Percentiles rank a stretch among this genome's conserved stretches.
phyloP scores from a whole-genome alignment of 129 eudicot species.

The Apium graveolens region DNA sequence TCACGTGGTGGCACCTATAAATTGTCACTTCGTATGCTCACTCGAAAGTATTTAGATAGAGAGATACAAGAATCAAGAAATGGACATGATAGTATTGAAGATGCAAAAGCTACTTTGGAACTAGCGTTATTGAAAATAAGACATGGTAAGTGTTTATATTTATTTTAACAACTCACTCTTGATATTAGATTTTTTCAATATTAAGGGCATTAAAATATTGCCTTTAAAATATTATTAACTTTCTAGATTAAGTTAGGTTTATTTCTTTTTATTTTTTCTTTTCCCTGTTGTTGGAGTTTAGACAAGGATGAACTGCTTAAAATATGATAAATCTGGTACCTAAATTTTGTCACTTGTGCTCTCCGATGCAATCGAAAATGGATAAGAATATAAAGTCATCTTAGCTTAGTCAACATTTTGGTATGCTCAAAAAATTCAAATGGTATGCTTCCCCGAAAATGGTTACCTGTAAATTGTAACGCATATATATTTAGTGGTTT shows the following conservation, averaged over 20 bases:
- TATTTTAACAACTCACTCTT: not conserved
- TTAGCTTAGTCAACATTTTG: not conserved
- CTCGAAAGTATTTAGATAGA: constrained; percentile 61
- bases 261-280: not conserved
- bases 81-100: constrained; percentile 95
- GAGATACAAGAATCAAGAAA: constrained; percentile 79
- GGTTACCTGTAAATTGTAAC: not conserved
- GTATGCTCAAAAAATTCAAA: not conserved
- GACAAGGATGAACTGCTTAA: not conserved
- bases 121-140: constrained; percentile 62
- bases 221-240: not conserved
- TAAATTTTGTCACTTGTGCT: not conserved
- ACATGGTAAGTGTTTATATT: constrained; percentile 49
- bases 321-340: not conserved
- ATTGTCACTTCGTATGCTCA: constrained; percentile 82
- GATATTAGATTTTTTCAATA: not conserved
- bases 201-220: not conserved
- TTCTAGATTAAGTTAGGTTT: not conserved
- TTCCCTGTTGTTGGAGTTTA: not conserved
- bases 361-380: not conserved
- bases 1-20: constrained; percentile 85
- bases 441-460: not conserved
- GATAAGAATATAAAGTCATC: not conserved
- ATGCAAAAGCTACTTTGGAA: constrained; percentile 94
- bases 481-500: not conserved